Percentiles rank a stretch among this genome's conserved stretches.
These are phyloP conservation scores for Nevesoporus exiguus DNA, from an alignment of 768 basidiomycete genomes.

Conservation along the genomic window DNA sequence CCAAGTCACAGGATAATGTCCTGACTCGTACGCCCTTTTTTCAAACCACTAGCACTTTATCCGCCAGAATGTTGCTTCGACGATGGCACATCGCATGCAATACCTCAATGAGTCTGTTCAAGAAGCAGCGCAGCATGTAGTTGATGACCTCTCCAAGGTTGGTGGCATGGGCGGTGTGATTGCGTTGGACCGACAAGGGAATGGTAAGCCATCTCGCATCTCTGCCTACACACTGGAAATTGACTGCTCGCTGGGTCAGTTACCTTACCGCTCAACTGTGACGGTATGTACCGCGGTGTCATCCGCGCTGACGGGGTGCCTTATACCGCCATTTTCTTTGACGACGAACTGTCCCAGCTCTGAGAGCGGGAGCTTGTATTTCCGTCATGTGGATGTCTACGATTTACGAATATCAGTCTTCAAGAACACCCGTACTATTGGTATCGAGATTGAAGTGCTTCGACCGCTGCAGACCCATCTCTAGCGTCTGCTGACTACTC, in stretches of 20 bases:
- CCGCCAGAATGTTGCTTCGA: slow-evolving; percentile 60
- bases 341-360: slow-evolving; percentile 46
- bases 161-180: slow-evolving; percentile 76
- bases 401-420: not conserved
- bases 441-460: not conserved
- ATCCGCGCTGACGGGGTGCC: slow-evolving; percentile 66
- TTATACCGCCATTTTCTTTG: slow-evolving; percentile 73
- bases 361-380: not conserved
- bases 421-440: not conserved
- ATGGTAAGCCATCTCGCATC: slow-evolving; percentile 43
- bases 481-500: too few relatives aligned
- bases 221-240: not conserved
- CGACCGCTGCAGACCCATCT: too few relatives aligned
- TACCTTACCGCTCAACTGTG: slow-evolving; percentile 68
- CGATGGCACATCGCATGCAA: slow-evolving; percentile 64
- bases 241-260: slow-evolving; percentile 38
- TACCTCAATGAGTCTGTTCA: slow-evolving; percentile 54
- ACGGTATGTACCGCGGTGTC: slow-evolving; percentile 81
- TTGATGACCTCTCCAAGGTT: slow-evolving; percentile 53
- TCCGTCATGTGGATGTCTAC: too few relatives aligned
- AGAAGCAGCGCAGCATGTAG: slow-evolving; percentile 51
- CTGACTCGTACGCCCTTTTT: not conserved
- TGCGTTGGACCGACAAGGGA: slow-evolving; percentile 64
- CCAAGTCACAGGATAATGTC: not conserved
- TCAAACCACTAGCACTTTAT: slow-evolving; percentile 63